Conservation (phyloP, 2,329 filamentous ascomycete genomes). For the Alternaria gansuensis region DNA sequence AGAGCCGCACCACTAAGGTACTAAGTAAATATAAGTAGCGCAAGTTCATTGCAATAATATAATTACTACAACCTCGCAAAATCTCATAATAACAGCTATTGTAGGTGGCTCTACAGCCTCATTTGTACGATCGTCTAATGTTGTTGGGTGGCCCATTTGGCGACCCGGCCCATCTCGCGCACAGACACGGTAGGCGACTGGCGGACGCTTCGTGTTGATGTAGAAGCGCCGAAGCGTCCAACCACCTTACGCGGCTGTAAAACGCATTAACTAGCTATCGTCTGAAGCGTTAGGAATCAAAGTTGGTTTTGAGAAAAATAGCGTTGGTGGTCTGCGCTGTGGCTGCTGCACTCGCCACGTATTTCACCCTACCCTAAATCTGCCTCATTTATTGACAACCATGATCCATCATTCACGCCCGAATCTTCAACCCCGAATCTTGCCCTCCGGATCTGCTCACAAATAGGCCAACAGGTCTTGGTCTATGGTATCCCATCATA, state of each 20-base stretch:
- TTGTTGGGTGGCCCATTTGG: too few relatives aligned
- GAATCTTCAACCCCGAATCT: neutral
- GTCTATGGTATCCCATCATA: constrained; percentile 21
- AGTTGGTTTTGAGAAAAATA: neutral
- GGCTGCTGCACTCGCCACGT: neutral
- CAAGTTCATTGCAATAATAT: too few relatives aligned
- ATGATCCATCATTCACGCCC: neutral
- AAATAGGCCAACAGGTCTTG: too few relatives aligned
- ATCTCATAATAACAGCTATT: too few relatives aligned
- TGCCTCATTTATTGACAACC: neutral
- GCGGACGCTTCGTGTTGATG: neutral
- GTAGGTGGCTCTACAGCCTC: too few relatives aligned
- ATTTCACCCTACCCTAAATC: neutral
- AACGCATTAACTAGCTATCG: neutral
- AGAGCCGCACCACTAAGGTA: too few relatives aligned
- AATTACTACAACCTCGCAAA: too few relatives aligned
- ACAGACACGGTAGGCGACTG: too few relatives aligned
- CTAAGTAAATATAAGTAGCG: too few relatives aligned
- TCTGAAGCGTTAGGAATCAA: neutral
- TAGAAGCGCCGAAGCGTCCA: neutral
- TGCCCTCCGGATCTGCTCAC: neutral
- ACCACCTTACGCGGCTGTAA: neutral
- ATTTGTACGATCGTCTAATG: too few relatives aligned
- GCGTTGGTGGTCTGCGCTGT: neutral
- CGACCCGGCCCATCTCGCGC: too few relatives aligned